Evolutionary conservation across 768 basidiomycete genomes (phyloP).

Genomic region (Agaricus sinodeliciosus): DNA sequence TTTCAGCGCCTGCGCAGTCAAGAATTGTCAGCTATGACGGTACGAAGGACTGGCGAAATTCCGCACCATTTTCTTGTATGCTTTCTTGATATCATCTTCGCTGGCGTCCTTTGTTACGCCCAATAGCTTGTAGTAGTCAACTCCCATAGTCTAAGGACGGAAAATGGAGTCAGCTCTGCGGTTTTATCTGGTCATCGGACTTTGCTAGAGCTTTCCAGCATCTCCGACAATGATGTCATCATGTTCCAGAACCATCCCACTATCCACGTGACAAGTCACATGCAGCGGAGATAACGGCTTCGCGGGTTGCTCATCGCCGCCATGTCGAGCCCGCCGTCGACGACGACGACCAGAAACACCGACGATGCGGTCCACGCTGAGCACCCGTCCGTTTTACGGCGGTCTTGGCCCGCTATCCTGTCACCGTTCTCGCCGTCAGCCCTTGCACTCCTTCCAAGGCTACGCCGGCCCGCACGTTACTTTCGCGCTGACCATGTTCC

Average conservation of each 20-base stretch:
- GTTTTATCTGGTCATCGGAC: conserved; percentile 6
- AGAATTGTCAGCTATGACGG: conserved; percentile 2
- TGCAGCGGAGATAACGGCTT: neutral
- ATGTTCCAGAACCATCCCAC: conserved; percentile 12
- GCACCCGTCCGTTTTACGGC: conserved; percentile 34
- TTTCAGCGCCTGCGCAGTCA: conserved; percentile 61
- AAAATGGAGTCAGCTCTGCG: neutral
- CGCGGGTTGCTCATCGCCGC: neutral
- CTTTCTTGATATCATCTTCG: conserved; percentile 89
- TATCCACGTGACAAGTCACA: neutral
- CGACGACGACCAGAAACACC: conserved; percentile 6
- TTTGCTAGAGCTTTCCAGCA: conserved; percentile 22
- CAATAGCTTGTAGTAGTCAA: conserved; percentile 85
- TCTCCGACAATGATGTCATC: conserved; percentile 24
- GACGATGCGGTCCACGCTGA: conserved; percentile 2
- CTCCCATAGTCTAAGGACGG: conserved; percentile 49
- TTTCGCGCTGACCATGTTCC: conserved; percentile 72
- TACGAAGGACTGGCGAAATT: neutral
- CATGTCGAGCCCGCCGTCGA: neutral
- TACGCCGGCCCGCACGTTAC: conserved; percentile 43
- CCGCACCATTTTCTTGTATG: conserved; percentile 88
- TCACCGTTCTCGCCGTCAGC: conserved; percentile 67
- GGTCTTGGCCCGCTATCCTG: conserved; percentile 53
- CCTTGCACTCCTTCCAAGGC: conserved; percentile 38
- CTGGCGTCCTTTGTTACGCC: conserved; percentile 66